These are phyloP conservation scores for Russula vinacea DNA, from an alignment of 768 basidiomycete species.

Conservation along the genomic window DNA sequence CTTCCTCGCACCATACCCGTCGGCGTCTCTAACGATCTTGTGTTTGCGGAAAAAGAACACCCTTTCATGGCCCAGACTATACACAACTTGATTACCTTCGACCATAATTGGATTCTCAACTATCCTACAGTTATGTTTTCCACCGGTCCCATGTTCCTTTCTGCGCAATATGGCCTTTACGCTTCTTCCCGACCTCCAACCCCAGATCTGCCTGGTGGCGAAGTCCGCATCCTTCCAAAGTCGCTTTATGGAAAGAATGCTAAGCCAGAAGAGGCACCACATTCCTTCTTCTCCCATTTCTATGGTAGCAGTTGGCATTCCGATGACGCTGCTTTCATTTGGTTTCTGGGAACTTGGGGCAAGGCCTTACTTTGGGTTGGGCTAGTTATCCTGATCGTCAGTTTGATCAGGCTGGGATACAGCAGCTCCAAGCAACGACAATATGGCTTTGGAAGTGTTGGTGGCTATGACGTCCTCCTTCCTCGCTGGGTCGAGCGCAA, in stretches of 20 bases:
- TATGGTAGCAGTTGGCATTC: conserved; percentile 99
- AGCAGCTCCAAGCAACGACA: conserved; percentile 58
- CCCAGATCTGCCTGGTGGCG: conserved; percentile 51
- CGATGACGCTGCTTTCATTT: conserved; percentile 96
- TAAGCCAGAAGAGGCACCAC: conserved; percentile 71
- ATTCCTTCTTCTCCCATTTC: conserved; percentile 95
- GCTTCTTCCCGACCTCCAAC: conserved; percentile 61
- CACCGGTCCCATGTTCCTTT: conserved; percentile 98
- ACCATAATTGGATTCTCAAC: conserved; percentile 92
- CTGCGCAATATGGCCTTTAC: conserved; percentile 89
- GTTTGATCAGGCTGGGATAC: conserved; percentile 54
- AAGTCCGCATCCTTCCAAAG: conserved; percentile 91
- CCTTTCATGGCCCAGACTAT: conserved; percentile 92
- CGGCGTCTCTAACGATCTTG: conserved; percentile 96
- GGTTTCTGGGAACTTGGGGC: conserved; percentile 87
- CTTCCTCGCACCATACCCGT: conserved; percentile 95
- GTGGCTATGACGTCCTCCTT: conserved; percentile 74
- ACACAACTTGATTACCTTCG: conserved; percentile 85
- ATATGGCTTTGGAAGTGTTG: conserved; percentile 55
- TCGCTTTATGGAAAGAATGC: conserved; percentile 98
- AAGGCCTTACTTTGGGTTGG: conserved; percentile 86
- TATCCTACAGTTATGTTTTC: conserved; percentile 99
- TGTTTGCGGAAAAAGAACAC: conserved; percentile 81
- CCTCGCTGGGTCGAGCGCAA: conserved; percentile 70
- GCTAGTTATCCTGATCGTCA: conserved; percentile 64